Percentiles rank a stretch among this genome's conserved stretches.
Conservation (phyloP, 2,329 filamentous ascomycete genomes). For the Xylariales sp. region DNA sequence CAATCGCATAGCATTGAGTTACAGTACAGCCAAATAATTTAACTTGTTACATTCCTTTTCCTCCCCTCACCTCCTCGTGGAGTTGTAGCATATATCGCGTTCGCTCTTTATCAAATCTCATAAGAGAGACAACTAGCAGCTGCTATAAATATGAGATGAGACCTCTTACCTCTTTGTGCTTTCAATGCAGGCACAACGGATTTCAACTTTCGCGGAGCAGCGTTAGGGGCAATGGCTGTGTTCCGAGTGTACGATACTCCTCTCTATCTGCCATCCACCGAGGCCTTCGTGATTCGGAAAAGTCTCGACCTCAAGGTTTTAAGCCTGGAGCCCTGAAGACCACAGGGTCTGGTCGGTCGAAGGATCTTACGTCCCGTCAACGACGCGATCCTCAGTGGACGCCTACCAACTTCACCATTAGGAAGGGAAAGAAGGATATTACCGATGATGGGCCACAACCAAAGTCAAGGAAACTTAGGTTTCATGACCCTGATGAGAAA, state of each 20-base stretch:
- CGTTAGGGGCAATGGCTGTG: constrained; percentile 7
- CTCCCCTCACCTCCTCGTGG: too few relatives aligned
- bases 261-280: constrained; percentile 67
- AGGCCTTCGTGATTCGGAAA: constrained; percentile 49
- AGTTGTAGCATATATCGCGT: too few relatives aligned
- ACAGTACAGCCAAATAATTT: too few relatives aligned
- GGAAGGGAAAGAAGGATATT: constrained; percentile 49
- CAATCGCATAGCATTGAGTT: too few relatives aligned
- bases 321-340: constrained; percentile 21
- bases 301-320: constrained; percentile 26
- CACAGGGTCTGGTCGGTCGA: constrained; percentile 17
- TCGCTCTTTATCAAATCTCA: too few relatives aligned
- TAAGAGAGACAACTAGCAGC: too few relatives aligned
- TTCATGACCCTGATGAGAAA: constrained; percentile 41
- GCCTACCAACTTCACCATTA: constrained; percentile 28
- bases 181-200: constrained; percentile 20
- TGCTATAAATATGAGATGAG: constrained; percentile 21
- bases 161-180: constrained; percentile 19
- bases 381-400: constrained; percentile 11
- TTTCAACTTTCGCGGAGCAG: constrained; percentile 10
- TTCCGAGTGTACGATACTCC: constrained; percentile 33
- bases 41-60: too few relatives aligned
- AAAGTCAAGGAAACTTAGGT: constrained; percentile 45
- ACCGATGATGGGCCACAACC: constrained; percentile 34
- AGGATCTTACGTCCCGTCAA: constrained; percentile 14